Conservation (phyloP, 2,329 filamentous ascomycete species). For the Blumeria hordei region DNA sequence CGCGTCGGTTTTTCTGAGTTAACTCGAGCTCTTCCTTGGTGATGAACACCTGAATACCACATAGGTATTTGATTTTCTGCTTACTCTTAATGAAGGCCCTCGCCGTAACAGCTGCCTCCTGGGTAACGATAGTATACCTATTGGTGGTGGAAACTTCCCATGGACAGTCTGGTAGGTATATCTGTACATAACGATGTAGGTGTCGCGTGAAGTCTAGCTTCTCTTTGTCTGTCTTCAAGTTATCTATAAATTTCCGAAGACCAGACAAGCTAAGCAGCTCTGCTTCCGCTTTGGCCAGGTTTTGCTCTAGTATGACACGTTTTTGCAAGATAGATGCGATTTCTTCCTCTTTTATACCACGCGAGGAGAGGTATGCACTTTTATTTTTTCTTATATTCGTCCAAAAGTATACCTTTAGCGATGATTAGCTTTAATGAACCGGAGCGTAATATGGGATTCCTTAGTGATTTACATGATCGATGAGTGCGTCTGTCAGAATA, state of each 20-base stretch:
- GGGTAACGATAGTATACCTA: slow-evolving; percentile 58
- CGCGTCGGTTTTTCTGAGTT: slow-evolving; percentile 59
- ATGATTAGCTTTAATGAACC: background rate
- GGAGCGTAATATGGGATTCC: background rate
- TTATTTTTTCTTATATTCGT: slow-evolving; percentile 87
- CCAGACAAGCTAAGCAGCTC: slow-evolving; percentile 50
- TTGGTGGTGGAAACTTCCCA: slow-evolving; percentile 91
- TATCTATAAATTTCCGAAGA: slow-evolving; percentile 43
- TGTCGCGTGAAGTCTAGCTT: slow-evolving; percentile 71
- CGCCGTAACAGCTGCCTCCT: slow-evolving; percentile 73
- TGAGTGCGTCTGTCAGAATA: slow-evolving; percentile 76
- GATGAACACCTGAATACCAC: slow-evolving; percentile 77
- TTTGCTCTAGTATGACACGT: slow-evolving; percentile 50
- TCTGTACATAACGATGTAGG: slow-evolving; percentile 70
- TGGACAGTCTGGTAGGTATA: slow-evolving; percentile 80
- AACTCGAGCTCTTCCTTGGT: slow-evolving; percentile 75
- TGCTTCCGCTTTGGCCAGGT: slow-evolving; percentile 44
- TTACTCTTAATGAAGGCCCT: slow-evolving; percentile 56
- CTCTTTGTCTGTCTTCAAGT: slow-evolving; percentile 50
- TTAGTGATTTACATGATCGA: slow-evolving; percentile 60
- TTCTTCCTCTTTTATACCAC: slow-evolving; percentile 42
- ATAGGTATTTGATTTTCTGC: slow-evolving; percentile 73
- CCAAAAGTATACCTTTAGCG: slow-evolving; percentile 70
- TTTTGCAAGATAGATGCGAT: slow-evolving; percentile 35
- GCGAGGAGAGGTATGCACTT: slow-evolving; percentile 60